Percentiles rank a stretch among this genome's conserved stretches.
These are phyloP conservation scores for Debaryomyces coudertii DNA, from an alignment of 1,139 yeast species.

Conservation along the genomic window DNA sequence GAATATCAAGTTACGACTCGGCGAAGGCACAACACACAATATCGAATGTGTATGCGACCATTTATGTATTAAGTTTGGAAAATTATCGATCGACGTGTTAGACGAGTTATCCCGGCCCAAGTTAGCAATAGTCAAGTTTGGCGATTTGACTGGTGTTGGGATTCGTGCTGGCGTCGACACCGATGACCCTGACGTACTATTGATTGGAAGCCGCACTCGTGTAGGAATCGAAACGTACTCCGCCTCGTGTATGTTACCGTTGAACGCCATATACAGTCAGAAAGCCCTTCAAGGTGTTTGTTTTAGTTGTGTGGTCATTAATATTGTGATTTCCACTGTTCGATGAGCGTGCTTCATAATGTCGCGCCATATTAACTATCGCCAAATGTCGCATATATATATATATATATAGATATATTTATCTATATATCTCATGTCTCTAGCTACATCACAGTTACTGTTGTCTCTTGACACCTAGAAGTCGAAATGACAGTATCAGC, in stretches of 20 bases:
- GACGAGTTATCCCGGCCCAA: not conserved
- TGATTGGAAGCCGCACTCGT: constrained; percentile 34
- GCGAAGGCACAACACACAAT: constrained; percentile 74
- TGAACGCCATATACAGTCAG: not conserved
- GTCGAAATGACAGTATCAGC: too few relatives aligned
- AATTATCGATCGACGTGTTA: constrained; percentile 8
- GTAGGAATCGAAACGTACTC: constrained; percentile 32
- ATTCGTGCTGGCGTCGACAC: constrained; percentile 17
- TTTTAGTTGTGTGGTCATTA: not conserved
- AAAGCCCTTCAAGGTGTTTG: not conserved
- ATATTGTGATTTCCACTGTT: not conserved
- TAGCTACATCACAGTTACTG: too few relatives aligned
- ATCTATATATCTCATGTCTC: not conserved
- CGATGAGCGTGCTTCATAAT: constrained; percentile 1
- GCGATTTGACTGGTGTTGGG: constrained; percentile 27
- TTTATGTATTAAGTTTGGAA: constrained; percentile 54
- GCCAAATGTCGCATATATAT: not conserved
- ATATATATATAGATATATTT: not conserved
- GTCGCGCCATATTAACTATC: constrained; percentile 1
- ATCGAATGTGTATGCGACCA: constrained; percentile 80
- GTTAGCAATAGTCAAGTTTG: constrained; percentile 14
- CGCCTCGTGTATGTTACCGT: constrained; percentile 34
- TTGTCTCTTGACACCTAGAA: too few relatives aligned
- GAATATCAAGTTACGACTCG: constrained; percentile 59
- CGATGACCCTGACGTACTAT: constrained; percentile 23